These are phyloP conservation scores for Leucocoprinus sp. DNA, from an alignment of 768 basidiomycete species.

Conservation along the genomic window DNA sequence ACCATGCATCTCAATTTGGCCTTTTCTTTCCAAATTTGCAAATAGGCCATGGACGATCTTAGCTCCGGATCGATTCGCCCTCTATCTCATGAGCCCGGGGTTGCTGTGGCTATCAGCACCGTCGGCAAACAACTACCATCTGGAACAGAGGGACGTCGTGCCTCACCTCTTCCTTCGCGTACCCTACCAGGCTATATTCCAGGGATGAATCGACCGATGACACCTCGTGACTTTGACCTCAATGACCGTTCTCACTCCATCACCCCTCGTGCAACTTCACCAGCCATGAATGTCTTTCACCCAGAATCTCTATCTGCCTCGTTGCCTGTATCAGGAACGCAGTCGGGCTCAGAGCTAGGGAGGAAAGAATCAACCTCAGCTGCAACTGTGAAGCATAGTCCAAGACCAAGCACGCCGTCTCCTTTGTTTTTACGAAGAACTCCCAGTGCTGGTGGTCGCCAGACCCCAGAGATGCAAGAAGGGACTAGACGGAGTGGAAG, in stretches of 20 bases:
- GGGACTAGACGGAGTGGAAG: slow-evolving; percentile 19
- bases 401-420: slow-evolving; percentile 45
- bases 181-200: slow-evolving; percentile 79
- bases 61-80: slow-evolving; percentile 15
- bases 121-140: slow-evolving; percentile 20
- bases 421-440: slow-evolving; percentile 51
- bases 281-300: slow-evolving; percentile 28
- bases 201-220: slow-evolving; percentile 88
- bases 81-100: slow-evolving; percentile 48
- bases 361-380: slow-evolving; percentile 51
- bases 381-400: slow-evolving; percentile 33
- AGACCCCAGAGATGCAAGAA: slow-evolving; percentile 46
- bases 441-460: slow-evolving; percentile 45
- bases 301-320: slow-evolving; percentile 20
- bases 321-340: not conserved
- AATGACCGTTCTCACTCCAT: slow-evolving; percentile 65
- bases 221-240: slow-evolving; percentile 68
- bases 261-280: slow-evolving; percentile 75
- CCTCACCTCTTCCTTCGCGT: slow-evolving; percentile 56
- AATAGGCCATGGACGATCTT: not conserved
- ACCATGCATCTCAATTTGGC: not conserved
- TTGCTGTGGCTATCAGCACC: slow-evolving; percentile 29
- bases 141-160: slow-evolving; percentile 42
- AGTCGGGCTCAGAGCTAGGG: slow-evolving; percentile 29
- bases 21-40: not conserved